phyloP scores from a whole-genome alignment of 1,139 yeast genomes.

The Suhomyces terraborum region DNA sequence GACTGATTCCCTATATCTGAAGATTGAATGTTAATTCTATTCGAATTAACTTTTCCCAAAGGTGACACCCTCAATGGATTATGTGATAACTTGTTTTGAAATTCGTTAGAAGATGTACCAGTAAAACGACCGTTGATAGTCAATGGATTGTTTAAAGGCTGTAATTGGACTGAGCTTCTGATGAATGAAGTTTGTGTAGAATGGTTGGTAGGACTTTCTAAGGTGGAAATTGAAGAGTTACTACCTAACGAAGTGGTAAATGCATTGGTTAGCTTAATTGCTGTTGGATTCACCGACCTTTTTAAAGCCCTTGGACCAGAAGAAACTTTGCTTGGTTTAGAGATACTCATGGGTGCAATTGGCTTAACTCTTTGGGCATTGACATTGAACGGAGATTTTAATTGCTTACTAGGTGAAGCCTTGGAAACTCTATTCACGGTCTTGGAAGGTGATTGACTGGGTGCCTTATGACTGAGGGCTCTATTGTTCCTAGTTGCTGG shows the following conservation, averaged over 20 bases:
- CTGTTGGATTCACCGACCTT: constrained; percentile 17
- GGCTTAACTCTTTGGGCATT: background rate
- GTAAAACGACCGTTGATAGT: background rate
- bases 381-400: constrained; percentile 7
- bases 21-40: constrained; percentile 1
- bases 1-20: constrained; percentile 6
- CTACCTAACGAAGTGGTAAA: constrained; percentile 16
- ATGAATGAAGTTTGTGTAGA: constrained; percentile 12
- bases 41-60: constrained; percentile 16
- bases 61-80: constrained; percentile 16
- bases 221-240: constrained; percentile 14
- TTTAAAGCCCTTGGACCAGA: background rate
- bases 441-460: constrained; percentile 5
- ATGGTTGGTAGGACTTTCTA: constrained; percentile 25
- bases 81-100: background rate
- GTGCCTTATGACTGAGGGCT: constrained; percentile 2
- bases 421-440: constrained; percentile 1
- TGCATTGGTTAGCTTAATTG: constrained; percentile 24
- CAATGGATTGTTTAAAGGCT: constrained; percentile 37
- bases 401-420: constrained; percentile 3
- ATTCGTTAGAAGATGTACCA: background rate
- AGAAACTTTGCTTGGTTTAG: background rate
- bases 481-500: constrained; percentile 2
- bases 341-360: background rate
- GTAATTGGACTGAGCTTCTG: constrained; percentile 19